Percentiles rank a stretch among this genome's conserved stretches.
Evolutionary conservation across 495 filamentous ascomycete genomes (phyloP).

Genomic region (Aspergillus funiculosus): DNA sequence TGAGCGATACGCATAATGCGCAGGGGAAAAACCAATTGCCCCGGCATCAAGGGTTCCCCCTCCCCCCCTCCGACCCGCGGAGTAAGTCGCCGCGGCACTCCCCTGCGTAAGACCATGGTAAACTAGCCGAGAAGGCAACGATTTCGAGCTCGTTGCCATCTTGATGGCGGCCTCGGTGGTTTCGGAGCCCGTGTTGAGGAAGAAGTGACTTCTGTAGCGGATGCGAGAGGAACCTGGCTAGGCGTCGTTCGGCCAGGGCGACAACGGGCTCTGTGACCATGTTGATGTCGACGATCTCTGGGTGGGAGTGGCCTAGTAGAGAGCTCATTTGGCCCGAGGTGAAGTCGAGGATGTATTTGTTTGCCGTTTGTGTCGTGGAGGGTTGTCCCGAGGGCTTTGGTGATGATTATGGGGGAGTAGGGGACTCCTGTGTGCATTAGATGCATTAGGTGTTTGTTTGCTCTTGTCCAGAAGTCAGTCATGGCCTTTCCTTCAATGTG

Average conservation of each 20-base stretch:
- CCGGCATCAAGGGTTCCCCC: conserved; percentile 32
- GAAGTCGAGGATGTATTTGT: conserved; percentile 47
- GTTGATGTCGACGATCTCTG: conserved; percentile 49
- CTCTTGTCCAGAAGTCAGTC: conserved; percentile 22
- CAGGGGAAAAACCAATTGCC: conserved; percentile 43
- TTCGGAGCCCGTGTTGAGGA: conserved; percentile 51
- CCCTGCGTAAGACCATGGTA: conserved; percentile 50
- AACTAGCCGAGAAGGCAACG: conserved; percentile 45
- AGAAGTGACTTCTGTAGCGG: conserved; percentile 50
- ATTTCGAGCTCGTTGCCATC: conserved; percentile 54
- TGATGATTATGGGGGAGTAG: conserved; percentile 27
- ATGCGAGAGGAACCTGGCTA: conserved; percentile 38
- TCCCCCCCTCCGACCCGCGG: conserved; percentile 39
- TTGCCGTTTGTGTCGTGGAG: conserved; percentile 26
- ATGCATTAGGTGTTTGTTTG: conserved; percentile 25
- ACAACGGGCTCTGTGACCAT: conserved; percentile 52
- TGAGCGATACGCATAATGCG: conserved; percentile 51
- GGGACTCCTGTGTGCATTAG: conserved; percentile 27
- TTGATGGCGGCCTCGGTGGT: conserved; percentile 51
- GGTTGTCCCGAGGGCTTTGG: conserved; percentile 26
- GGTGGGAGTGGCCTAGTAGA: conserved; percentile 51
- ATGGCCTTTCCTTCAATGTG: too few relatives aligned
- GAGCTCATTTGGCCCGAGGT: conserved; percentile 54
- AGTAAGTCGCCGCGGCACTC: conserved; percentile 41
- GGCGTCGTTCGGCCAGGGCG: conserved; percentile 37